Evolutionary conservation across 257 asterid genomes (phyloP).

Genomic region (Solanum bulbocastanum): DNA sequence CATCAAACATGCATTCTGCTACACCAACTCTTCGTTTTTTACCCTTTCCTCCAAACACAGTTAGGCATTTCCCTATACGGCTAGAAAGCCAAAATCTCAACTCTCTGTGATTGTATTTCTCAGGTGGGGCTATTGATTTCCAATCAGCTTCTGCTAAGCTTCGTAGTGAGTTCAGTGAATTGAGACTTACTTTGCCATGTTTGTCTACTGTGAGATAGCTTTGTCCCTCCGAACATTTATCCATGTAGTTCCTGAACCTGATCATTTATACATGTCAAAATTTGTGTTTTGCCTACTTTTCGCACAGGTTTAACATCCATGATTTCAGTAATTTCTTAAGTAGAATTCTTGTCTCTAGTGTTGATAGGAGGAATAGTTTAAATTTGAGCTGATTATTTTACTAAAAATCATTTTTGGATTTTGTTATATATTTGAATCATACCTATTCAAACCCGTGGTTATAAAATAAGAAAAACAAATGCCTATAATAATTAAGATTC

Average conservation of each 20-base stretch:
- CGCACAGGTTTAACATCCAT: neutral
- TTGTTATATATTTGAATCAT: too few species aligned
- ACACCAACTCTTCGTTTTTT: conserved; percentile 33
- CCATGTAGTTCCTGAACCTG: conserved; percentile 73
- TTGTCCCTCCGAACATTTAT: conserved; percentile 42
- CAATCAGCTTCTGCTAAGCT: conserved; percentile 64
- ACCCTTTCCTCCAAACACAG: conserved; percentile 28
- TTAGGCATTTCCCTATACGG: conserved; percentile 44
- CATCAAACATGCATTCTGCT: conserved; percentile 44
- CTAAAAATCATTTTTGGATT: neutral
- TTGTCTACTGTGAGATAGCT: conserved; percentile 50
- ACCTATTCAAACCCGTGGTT: too few species aligned
- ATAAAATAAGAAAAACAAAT: too few species aligned
- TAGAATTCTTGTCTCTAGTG: neutral
- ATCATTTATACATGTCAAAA: neutral
- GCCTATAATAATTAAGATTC: too few species aligned
- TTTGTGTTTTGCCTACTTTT: neutral
- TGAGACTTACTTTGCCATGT: conserved; percentile 45
- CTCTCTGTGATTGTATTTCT: conserved; percentile 39
- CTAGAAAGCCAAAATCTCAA: conserved; percentile 53
- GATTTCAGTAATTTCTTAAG: neutral
- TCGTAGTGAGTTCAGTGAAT: conserved; percentile 18
- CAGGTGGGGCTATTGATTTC: conserved; percentile 58
- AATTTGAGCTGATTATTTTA: neutral
- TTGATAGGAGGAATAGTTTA: neutral